A percentile compares a stretch with the other conserved stretches of the same genome.
These are phyloP conservation scores for Xylariales sp. DNA, from an alignment of 2,329 filamentous ascomycete genomes.

Conservation along the genomic window DNA sequence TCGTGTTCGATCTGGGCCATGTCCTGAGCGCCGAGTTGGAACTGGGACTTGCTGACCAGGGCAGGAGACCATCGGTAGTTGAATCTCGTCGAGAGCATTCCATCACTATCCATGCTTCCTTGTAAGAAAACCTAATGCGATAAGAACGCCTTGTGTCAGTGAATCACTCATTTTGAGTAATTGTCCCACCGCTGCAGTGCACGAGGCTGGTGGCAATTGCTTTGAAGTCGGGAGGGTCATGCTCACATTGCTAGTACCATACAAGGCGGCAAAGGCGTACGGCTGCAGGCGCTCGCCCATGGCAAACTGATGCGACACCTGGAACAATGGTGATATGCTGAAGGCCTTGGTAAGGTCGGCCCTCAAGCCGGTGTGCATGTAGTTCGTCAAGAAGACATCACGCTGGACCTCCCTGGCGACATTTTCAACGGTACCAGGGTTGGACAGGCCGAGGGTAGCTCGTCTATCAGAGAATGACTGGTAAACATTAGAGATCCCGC, in stretches of 20 bases:
- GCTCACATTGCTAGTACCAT: constrained; percentile 85
- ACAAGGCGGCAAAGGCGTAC: constrained; percentile 91
- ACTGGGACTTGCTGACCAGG: constrained; percentile 80
- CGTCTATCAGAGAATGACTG: constrained; percentile 79
- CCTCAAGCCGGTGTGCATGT: constrained; percentile 93
- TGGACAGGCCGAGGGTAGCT: constrained; percentile 81
- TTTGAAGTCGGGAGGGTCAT: background rate
- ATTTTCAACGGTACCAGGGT: constrained; percentile 88
- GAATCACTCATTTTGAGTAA: background rate
- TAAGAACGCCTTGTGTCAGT: background rate
- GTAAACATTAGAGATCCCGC: constrained; percentile 71
- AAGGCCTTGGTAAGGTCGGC: constrained; percentile 97
- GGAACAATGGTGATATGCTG: constrained; percentile 89
- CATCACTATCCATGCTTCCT: constrained; percentile 91
- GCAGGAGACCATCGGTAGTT: constrained; percentile 85
- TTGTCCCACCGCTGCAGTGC: background rate
- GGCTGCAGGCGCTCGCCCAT: constrained; percentile 91
- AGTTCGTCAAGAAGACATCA: constrained; percentile 93
- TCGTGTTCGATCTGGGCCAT: constrained; percentile 95
- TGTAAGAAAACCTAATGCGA: constrained; percentile 81
- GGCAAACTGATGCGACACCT: constrained; percentile 94
- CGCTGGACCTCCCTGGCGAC: constrained; percentile 90
- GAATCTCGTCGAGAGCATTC: constrained; percentile 79
- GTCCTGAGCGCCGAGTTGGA: constrained; percentile 78
- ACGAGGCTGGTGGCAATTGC: too few relatives aligned